Evolutionary conservation across 2,329 filamentous ascomycete genomes (phyloP).

Genomic region (Claviceps humidiphila): DNA sequence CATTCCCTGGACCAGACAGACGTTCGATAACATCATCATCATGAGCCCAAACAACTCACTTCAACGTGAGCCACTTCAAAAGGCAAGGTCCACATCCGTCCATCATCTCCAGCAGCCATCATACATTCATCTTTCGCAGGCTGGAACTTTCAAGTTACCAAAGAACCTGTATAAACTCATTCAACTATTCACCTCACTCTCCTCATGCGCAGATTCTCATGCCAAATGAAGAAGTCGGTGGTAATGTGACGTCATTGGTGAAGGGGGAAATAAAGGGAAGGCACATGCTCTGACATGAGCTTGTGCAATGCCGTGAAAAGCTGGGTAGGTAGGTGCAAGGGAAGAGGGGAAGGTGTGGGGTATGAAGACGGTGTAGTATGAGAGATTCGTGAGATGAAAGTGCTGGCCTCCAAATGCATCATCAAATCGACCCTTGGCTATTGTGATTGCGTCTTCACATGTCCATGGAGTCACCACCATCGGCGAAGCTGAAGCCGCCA

Average conservation of each 20-base stretch:
- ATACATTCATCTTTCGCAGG: conserved; percentile 23
- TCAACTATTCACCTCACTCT: conserved; percentile 14
- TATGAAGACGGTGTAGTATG: conserved; percentile 5
- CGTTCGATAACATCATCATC: conserved; percentile 1
- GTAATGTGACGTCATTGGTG: conserved; percentile 19
- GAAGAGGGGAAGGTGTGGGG: conserved; percentile 5
- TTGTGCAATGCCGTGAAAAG: conserved; percentile 4
- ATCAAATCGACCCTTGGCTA: not conserved
- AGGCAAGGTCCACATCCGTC: conserved; percentile 6
- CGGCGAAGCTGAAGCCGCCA: conserved; percentile 90
- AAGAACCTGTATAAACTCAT: conserved; percentile 28
- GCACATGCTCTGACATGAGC: conserved; percentile 14
- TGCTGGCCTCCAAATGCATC: not conserved
- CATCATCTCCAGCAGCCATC: conserved; percentile 10
- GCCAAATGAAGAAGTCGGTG: conserved; percentile 17
- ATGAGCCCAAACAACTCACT: conserved; percentile 7
- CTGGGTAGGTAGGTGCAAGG: too few relatives aligned
- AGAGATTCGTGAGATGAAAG: not conserved
- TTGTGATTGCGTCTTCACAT: conserved; percentile 33
- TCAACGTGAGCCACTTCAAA: conserved; percentile 9
- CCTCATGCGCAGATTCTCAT: conserved; percentile 20
- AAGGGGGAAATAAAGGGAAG: conserved; percentile 7
- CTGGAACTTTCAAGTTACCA: conserved; percentile 56
- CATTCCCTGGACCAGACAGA: not conserved
- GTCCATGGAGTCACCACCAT: conserved; percentile 51